These are phyloP conservation scores for Cystobasidium onofrii DNA, from an alignment of 768 basidiomycete genomes.

Conservation along the genomic window DNA sequence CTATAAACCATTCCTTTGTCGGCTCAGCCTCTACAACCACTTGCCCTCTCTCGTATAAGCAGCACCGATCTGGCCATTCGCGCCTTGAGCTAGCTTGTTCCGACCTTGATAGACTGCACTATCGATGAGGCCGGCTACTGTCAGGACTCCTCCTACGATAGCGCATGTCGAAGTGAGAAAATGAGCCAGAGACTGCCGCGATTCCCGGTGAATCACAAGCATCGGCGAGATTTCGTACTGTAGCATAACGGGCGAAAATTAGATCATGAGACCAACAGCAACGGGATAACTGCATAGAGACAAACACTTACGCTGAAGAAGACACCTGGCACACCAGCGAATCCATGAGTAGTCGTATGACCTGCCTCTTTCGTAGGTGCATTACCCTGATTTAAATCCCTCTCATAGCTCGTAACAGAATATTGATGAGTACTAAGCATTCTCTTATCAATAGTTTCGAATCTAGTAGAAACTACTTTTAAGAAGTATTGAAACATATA, in stretches of 20 bases:
- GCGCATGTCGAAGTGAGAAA: constrained; percentile 98
- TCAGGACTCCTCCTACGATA: constrained; percentile 93
- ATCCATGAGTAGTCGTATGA: constrained; percentile 59
- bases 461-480: constrained; percentile 94
- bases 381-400: constrained; percentile 63
- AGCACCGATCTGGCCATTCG: constrained; percentile 15
- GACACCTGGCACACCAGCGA: constrained; percentile 59
- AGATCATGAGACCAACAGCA: constrained; percentile 43
- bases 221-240: constrained; percentile 91
- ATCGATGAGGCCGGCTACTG: constrained; percentile 82
- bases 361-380: constrained; percentile 45
- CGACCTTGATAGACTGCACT: constrained; percentile 75
- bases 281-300: constrained; percentile 30
- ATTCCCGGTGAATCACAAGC: constrained; percentile 81
- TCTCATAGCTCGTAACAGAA: constrained; percentile 90
- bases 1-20: background rate
- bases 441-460: constrained; percentile 70
- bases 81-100: constrained; percentile 16
- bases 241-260: background rate
- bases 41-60: constrained; percentile 27
- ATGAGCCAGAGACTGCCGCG: constrained; percentile 89
- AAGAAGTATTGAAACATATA: constrained; percentile 99
- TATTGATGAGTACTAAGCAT: constrained; percentile 87
- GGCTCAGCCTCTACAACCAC: constrained; percentile 7
- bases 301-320: constrained; percentile 32